Base-by-base conservation (phyloP, 371 early-diverging fungal genomes). In the Rhizomucor pusillus region DNA sequence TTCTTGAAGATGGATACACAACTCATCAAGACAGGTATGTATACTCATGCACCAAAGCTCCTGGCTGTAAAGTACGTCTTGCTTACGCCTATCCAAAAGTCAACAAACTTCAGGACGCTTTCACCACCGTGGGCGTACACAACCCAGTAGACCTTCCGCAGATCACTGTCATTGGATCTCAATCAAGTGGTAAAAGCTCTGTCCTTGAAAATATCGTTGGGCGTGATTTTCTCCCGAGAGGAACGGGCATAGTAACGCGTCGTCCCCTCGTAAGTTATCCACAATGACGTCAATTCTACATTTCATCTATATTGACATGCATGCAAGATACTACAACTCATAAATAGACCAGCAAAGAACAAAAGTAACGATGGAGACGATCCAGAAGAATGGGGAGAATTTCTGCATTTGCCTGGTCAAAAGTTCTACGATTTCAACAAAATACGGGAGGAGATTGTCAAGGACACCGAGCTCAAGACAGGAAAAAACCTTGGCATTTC, bases 171-270 rank as follows among this genome's bases (percentile, higher is more conserved):
- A 92, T 99, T 67, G 99, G 98, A 36, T 88, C 90, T n/a, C 98
- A 99, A 76, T 92, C 93, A 57, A 90, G 92, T 69, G 99, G 99
- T 41, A 99, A 99, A 78, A 90, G 91, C 68, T 98, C 98, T 25
- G 99, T 99, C 34, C 84, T 99, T 34, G 99, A 99, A 62, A 98
- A 98, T 75, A 94, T 99, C 75, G 96, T 99, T 20, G 97, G 98
- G 22, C 80, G 92, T 56, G 99, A 99, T 73, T 96, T 99, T 76
- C 73, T 99, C 55, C 99, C 99, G 18, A 80, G 99, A 45, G 99
- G 99, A 52, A 87, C 92, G 49, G 93, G 97, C 49, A 96, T 95
- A 70, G 93, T 97, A 19, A 97, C 97, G 24, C 88, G 99, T 52
- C 83, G 98, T 43, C 95, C 98, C 24, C 77, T 98, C 67, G 91